These are phyloP conservation scores for Dichomitus squalens DNA, from an alignment of 1,284 basidiomycete species.

Conservation along the genomic window DNA sequence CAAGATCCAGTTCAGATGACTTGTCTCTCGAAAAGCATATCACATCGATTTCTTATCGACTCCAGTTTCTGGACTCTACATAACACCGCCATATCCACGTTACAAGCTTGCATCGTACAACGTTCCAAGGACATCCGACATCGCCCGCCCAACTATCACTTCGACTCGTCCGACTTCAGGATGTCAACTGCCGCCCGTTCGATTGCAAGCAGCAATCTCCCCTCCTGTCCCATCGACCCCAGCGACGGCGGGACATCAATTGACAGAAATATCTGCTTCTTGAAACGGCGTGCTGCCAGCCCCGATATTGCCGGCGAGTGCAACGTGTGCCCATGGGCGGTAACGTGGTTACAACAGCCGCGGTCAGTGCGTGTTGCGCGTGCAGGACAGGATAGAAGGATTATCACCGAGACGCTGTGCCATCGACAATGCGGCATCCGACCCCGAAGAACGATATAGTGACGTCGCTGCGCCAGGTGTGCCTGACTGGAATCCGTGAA, in stretches of 20 bases:
- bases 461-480: slow-evolving; percentile 58
- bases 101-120: neutral
- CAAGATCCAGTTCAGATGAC: slow-evolving; percentile 25
- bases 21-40: neutral
- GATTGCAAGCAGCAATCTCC: slow-evolving; percentile 50
- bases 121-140: neutral
- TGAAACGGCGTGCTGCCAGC: slow-evolving; percentile 56
- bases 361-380: slow-evolving; percentile 21
- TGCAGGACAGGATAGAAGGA: slow-evolving; percentile 5
- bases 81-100: neutral
- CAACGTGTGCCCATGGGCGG: slow-evolving; percentile 6
- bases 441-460: slow-evolving; percentile 64
- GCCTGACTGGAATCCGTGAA: slow-evolving; percentile 33
- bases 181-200: slow-evolving; percentile 59
- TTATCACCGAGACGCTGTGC: slow-evolving; percentile 76
- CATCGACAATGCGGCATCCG: slow-evolving; percentile 73
- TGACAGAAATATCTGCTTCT: slow-evolving; percentile 71
- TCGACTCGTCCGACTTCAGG: slow-evolving; percentile 45
- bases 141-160: neutral
- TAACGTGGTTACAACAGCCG: slow-evolving; percentile 6
- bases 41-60: slow-evolving; percentile 22
- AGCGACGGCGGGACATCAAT: slow-evolving; percentile 58
- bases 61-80: neutral
- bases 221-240: slow-evolving; percentile 47
- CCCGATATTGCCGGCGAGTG: slow-evolving; percentile 11